Evolutionary conservation across 257 asterid genomes (phyloP).

Genomic region (Nyctanthes arbortristis): DNA sequence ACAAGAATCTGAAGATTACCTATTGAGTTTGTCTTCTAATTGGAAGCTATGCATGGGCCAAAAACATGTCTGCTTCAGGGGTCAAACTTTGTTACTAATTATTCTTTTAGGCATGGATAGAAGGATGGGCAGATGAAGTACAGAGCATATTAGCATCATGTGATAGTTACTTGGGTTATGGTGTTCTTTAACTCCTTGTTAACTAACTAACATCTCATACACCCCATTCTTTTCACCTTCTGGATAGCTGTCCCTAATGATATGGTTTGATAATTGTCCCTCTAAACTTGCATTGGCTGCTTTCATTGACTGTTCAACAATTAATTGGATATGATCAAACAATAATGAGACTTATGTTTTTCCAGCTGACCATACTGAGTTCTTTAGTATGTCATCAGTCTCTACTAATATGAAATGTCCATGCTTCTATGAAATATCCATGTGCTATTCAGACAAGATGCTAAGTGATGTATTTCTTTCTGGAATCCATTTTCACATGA

Average conservation of each 20-base stretch:
- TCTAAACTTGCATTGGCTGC: not conserved
- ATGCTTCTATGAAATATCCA: no score
- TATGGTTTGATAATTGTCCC: not conserved
- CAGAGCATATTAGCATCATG: not conserved
- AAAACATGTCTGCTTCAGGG: not conserved
- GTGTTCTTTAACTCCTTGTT: not conserved
- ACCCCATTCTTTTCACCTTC: not conserved
- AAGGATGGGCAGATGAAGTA: not conserved
- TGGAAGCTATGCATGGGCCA: not conserved
- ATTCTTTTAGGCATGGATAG: not conserved
- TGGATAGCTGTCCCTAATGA: not conserved
- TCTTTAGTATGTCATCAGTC: not conserved
- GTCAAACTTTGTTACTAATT: not conserved
- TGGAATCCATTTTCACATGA: not conserved
- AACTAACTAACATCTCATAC: not conserved
- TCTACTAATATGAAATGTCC: not conserved
- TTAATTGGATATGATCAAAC: not conserved
- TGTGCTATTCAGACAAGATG: constrained; percentile 3
- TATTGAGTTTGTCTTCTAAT: not conserved
- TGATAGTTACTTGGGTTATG: not conserved
- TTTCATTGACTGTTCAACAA: constrained; percentile 1
- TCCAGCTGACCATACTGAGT: constrained; percentile 2
- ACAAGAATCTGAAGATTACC: not conserved
- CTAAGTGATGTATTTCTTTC: not conserved
- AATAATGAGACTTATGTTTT: not conserved